Conservation (phyloP, 2,329 filamentous ascomycete species). For the Rhynchosporium agropyri region DNA sequence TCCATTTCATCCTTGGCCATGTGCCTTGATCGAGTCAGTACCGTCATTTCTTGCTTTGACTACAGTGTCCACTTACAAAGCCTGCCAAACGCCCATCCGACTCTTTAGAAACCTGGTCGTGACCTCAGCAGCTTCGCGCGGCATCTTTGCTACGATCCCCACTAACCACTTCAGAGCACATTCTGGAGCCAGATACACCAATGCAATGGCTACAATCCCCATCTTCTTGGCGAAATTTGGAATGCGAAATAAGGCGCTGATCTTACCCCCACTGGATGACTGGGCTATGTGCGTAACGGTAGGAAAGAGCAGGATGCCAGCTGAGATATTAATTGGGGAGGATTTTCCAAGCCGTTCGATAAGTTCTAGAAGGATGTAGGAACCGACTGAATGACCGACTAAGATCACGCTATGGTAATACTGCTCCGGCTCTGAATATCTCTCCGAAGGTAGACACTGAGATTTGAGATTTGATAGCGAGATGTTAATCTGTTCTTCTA, state of each 20-base stretch:
- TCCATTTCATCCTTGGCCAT: conserved; percentile 63
- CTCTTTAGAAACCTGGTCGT: conserved; percentile 59
- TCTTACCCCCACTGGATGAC: conserved; percentile 60
- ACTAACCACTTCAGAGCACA: conserved; percentile 49
- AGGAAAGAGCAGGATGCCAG: conserved; percentile 71
- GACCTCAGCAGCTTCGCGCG: conserved; percentile 51
- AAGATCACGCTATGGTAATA: conserved; percentile 63
- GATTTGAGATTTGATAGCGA: conserved; percentile 28
- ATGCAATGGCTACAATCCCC: conserved; percentile 32
- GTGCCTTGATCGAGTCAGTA: conserved; percentile 40
- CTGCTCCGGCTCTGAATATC: conserved; percentile 39
- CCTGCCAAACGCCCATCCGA: conserved; percentile 60
- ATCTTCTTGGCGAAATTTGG: conserved; percentile 36
- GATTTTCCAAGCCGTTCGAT: conserved; percentile 48
- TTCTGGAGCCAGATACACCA: conserved; percentile 49
- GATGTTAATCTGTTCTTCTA: conserved; percentile 55
- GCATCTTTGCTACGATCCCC: conserved; percentile 50
- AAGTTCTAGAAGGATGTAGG: conserved; percentile 71
- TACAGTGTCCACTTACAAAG: conserved; percentile 45
- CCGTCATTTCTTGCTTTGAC: background rate
- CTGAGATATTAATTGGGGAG: conserved; percentile 36
- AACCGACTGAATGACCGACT: conserved; percentile 74
- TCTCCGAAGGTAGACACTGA: conserved; percentile 33
- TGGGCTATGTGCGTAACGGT: conserved; percentile 71
- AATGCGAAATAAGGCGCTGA: conserved; percentile 49